Evolutionary conservation across 495 filamentous ascomycete species (phyloP).

Genomic region (Penicillium taxi): DNA sequence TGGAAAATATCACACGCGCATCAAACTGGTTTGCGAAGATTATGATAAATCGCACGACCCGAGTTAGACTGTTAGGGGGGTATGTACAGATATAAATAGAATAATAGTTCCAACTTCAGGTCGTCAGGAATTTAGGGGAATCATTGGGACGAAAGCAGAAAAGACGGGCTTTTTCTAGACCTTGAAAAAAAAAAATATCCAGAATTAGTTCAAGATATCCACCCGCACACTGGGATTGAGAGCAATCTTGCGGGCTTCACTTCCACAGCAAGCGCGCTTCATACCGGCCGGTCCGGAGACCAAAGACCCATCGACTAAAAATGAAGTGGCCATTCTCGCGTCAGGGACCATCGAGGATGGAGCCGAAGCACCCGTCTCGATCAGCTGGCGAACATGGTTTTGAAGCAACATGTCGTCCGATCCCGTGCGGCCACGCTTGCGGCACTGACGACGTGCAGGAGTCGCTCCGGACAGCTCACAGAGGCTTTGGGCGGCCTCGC

Average conservation of each 20-base stretch:
- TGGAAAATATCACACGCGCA: too few relatives aligned
- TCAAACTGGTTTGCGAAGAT: too few relatives aligned
- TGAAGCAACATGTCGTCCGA: conserved; percentile 64
- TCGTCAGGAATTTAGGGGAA: conserved; percentile 2
- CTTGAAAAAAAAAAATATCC: conserved; percentile 15
- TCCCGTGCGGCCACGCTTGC: conserved; percentile 62
- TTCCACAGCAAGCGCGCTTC: conserved; percentile 43
- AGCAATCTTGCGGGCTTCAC: conserved; percentile 35
- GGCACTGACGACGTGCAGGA: conserved; percentile 28
- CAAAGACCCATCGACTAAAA: conserved; percentile 19
- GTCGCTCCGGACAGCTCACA: conserved; percentile 52
- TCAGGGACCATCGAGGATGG: conserved; percentile 33
- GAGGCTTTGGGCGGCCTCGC: conserved; percentile 58
- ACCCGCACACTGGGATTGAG: conserved; percentile 31
- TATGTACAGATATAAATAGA: conserved; percentile 15
- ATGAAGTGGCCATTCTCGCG: conserved; percentile 33
- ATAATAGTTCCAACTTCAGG: neutral
- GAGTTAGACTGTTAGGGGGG: too few relatives aligned
- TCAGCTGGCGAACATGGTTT: conserved; percentile 60
- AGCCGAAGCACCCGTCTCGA: conserved; percentile 25
- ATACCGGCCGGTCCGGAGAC: conserved; percentile 36
- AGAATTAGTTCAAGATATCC: conserved; percentile 27
- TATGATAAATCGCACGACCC: too few relatives aligned
- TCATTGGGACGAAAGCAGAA: neutral
- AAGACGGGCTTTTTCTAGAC: conserved; percentile 21